Conservation (phyloP, 164 flowering plant genomes). For the Amborella trichopoda region DNA sequence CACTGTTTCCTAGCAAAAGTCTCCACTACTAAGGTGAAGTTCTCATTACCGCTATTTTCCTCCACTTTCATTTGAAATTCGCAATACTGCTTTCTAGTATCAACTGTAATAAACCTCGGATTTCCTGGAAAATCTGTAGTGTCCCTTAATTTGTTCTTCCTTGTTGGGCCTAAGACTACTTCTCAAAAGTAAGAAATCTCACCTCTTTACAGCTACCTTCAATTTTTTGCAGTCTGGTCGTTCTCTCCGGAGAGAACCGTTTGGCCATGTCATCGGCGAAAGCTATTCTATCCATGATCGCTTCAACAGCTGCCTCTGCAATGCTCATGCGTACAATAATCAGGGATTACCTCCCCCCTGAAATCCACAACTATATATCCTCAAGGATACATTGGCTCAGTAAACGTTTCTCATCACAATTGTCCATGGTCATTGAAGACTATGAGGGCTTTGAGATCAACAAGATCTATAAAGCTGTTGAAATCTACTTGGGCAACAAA, state of each 20-base stretch:
- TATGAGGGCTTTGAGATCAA: conserved; percentile 11
- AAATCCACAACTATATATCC: conserved; percentile 17
- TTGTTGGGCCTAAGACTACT: too few relatives aligned
- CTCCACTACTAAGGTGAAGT: too few relatives aligned
- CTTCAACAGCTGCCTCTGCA: conserved; percentile 34
- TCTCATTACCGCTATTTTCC: too few relatives aligned
- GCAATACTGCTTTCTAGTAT: too few relatives aligned
- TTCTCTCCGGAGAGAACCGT: too few relatives aligned
- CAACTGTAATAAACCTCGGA: too few relatives aligned
- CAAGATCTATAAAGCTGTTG: conserved; percentile 13
- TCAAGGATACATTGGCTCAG: conserved; percentile 14
- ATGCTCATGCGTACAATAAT: conserved; percentile 27
- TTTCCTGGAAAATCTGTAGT: too few relatives aligned
- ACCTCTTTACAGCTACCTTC: not conserved
- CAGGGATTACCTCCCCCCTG: conserved; percentile 30
- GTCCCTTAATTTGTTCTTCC: too few relatives aligned
- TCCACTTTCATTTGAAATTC: too few relatives aligned
- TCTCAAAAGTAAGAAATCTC: too few relatives aligned
- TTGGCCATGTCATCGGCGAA: conserved; percentile 15
- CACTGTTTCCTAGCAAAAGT: too few relatives aligned
- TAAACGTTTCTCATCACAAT: conserved; percentile 22
- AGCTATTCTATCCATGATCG: conserved; percentile 24
- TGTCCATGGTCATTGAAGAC: conserved; percentile 19
- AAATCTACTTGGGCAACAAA: conserved; percentile 12
- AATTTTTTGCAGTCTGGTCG: not conserved